phyloP scores from a whole-genome alignment of 1,284 basidiomycete genomes.

The Cutaneotrichosporon curvatum region DNA sequence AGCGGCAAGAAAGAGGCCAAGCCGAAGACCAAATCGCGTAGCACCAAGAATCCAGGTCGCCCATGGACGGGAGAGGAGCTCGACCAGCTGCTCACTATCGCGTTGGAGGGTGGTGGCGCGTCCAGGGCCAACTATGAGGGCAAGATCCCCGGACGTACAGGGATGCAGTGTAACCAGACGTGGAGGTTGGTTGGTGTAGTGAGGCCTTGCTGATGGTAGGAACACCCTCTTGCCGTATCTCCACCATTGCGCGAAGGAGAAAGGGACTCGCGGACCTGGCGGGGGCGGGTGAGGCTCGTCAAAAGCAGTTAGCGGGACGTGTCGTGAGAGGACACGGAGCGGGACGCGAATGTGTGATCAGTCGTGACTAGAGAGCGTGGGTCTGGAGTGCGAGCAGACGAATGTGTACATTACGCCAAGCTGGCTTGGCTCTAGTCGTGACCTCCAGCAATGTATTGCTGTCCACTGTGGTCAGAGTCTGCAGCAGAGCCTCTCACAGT shows the following conservation, averaged over 20 bases:
- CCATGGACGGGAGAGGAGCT: slow-evolving; percentile 7
- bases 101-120: background rate
- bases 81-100: slow-evolving; percentile 4
- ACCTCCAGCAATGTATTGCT: slow-evolving; percentile 27
- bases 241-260: slow-evolving; percentile 4
- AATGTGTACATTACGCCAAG: too few species aligned
- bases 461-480: slow-evolving; percentile 15
- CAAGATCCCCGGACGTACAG: slow-evolving; percentile 6
- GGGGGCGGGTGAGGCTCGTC: too few species aligned
- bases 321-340: too few species aligned
- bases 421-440: slow-evolving; percentile 7
- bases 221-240: slow-evolving; percentile 8
- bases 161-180: slow-evolving; percentile 6
- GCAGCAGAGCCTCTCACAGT: slow-evolving; percentile 17
- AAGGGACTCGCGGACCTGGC: too few species aligned
- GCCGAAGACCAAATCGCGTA: background rate
- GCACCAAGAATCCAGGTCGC: background rate
- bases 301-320: too few species aligned
- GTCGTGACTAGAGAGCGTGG: too few species aligned
- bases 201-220: background rate
- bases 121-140: slow-evolving; percentile 6
- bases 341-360: too few species aligned
- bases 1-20: background rate
- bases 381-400: too few species aligned
- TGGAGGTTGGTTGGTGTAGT: slow-evolving; percentile 10